phyloP scores from a whole-genome alignment of 2,329 filamentous ascomycete genomes.

The Teratosphaeria zuluensis region DNA sequence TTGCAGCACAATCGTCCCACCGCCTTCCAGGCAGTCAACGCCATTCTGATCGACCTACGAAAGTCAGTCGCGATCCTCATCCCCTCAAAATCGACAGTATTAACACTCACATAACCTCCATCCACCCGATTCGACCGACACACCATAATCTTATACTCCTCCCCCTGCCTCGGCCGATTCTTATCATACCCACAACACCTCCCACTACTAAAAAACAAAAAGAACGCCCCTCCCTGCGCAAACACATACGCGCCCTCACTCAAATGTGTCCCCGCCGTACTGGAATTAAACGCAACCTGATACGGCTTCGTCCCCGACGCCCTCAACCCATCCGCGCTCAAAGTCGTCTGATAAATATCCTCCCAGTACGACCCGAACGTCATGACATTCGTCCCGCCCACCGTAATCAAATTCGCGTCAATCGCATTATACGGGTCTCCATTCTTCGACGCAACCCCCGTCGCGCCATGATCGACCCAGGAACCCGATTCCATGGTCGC shows the following conservation, averaged over 20 bases:
- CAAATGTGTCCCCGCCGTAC: not conserved
- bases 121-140: conserved; percentile 47
- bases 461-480: conserved; percentile 54
- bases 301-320: conserved; percentile 17
- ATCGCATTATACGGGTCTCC: conserved; percentile 42
- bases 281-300: conserved; percentile 4
- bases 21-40: conserved; percentile 43
- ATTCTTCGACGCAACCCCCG: conserved; percentile 39
- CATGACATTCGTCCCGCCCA: conserved; percentile 39
- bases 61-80: not conserved
- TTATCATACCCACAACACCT: conserved; percentile 53
- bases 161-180: conserved; percentile 42
- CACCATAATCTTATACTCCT: conserved; percentile 58
- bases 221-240: conserved; percentile 48
- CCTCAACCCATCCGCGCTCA: conserved; percentile 34
- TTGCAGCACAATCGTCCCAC: conserved; percentile 52
- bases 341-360: conserved; percentile 51
- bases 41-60: conserved; percentile 42
- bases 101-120: conserved; percentile 39
- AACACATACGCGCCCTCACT: conserved; percentile 30
- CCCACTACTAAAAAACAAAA: conserved; percentile 54
- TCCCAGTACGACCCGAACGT: conserved; percentile 62
- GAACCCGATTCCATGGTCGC: conserved; percentile 41
- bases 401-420: conserved; percentile 37
- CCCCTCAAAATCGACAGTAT: not conserved